Conservation (phyloP, 805 yeast genomes). For the Kluyveromyces nonfermentans region DNA sequence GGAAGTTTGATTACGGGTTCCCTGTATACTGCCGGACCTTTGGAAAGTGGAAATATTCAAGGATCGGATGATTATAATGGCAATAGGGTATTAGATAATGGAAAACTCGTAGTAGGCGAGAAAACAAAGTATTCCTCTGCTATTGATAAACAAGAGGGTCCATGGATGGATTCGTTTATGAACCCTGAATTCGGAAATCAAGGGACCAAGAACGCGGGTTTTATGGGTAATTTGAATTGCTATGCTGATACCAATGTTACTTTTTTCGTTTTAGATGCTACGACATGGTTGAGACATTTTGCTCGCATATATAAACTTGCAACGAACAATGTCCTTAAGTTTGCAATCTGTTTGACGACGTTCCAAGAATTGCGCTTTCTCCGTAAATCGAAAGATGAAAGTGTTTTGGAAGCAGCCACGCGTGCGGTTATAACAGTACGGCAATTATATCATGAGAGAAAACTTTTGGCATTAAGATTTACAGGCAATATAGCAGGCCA, state of each 20-base stretch:
- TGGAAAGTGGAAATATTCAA: slow-evolving; percentile 13
- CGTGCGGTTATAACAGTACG: slow-evolving; percentile 67
- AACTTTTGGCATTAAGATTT: slow-evolving; percentile 51
- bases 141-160: slow-evolving; percentile 11
- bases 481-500: slow-evolving; percentile 62
- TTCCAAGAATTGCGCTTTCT: slow-evolving; percentile 69
- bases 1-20: slow-evolving; percentile 29
- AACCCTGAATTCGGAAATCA: slow-evolving; percentile 13
- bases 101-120: slow-evolving; percentile 2
- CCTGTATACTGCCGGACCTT: slow-evolving; percentile 22
- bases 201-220: slow-evolving; percentile 11
- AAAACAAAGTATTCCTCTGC: slow-evolving; percentile 2
- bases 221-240: slow-evolving; percentile 44
- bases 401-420: slow-evolving; percentile 72
- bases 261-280: slow-evolving; percentile 60
- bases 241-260: slow-evolving; percentile 49
- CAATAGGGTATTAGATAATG: slow-evolving; percentile 1
- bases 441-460: slow-evolving; percentile 49
- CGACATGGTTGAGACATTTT: slow-evolving; percentile 73
- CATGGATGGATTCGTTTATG: slow-evolving; percentile 14
- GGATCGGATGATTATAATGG: slow-evolving; percentile 12
- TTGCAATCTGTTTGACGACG: slow-evolving; percentile 63
- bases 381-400: slow-evolving; percentile 60
- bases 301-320: slow-evolving; percentile 66
- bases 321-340: slow-evolving; percentile 46